Evolutionary conservation across 257 asterid species (phyloP), one percentile per base, ranked within the genome.

Genomic region (Pogostemon cablin): DNA sequence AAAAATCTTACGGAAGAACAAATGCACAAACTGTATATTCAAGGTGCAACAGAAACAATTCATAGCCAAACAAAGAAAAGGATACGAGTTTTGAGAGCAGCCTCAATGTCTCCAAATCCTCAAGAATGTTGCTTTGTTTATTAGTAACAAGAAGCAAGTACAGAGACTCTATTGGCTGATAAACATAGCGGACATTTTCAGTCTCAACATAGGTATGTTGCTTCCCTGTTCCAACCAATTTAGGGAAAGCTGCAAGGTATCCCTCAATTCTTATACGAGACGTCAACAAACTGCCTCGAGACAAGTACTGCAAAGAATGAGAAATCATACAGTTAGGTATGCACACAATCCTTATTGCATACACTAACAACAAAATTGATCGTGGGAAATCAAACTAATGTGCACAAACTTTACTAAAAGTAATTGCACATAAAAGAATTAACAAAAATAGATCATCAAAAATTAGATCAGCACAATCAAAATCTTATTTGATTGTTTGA

Each of bases 41-140:
- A 72, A 49, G 64, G 60, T 38, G 60, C 11, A 20, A 54, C 38
- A 54, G 34, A 50, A 17, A 54, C 38, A 54, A 54, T 15, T 7
- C 60, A 54, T 20, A 54, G 60, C 60, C 38, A 20, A 54, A 15
- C 63, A 57, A 34, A 56, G 43, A 69, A 67, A 82, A 81, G 97
- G 96, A 87, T 93, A 93, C 98, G 35, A 90, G 90, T 78, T 88
- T 93, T 3, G 98, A 90, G 37, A 93, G 96, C 58, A 88, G 95
- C 81, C 95, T 86, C 82, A 93, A 70, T 17, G 98, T 93, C 70
- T 88, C 98, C 90, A 90, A 70, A 79, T 93, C 97, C 73, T 90
- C 97, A 65, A 93, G 95, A 80, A 93, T 93, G 81, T 93, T 93
- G 90, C 97, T 90, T 82, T 93, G 98, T 68, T 93, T 93, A 76